A percentile compares a stretch with the other conserved stretches of the same genome.
Evolutionary conservation across 129 eudicot species (phyloP).

Genomic region (Logfia minima): DNA sequence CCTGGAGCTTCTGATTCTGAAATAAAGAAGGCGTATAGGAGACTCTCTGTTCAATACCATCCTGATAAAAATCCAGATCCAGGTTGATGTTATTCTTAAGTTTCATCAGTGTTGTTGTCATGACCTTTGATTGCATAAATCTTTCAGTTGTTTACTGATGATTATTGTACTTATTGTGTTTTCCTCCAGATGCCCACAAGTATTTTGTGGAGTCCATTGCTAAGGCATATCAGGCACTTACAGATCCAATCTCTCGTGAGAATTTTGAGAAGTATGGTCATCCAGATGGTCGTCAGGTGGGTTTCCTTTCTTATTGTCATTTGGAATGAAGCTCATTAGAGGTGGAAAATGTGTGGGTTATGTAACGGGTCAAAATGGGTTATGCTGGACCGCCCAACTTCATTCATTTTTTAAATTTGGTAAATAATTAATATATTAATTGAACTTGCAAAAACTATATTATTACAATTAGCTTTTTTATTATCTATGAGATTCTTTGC

Average conservation of each 20-base stretch:
- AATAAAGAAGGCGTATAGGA: constrained; percentile 89
- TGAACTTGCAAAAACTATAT: no score
- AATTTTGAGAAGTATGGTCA: constrained; percentile 92
- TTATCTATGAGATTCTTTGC: no score
- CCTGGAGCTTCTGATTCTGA: constrained; percentile 87
- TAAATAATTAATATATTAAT: no score
- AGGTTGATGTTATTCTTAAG: constrained; percentile 47
- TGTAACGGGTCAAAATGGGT: no score
- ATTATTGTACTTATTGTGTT: constrained; percentile 4
- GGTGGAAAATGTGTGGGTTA: not conserved
- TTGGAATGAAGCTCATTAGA: constrained; percentile 1
- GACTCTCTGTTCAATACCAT: constrained; percentile 88
- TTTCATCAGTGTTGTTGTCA: not conserved
- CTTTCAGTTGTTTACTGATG: constrained; percentile 6
- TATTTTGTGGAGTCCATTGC: constrained; percentile 83
- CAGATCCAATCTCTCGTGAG: constrained; percentile 94
- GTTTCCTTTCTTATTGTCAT: not conserved
- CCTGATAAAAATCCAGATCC: constrained; percentile 99
- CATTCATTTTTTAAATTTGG: no score
- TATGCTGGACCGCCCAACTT: no score
- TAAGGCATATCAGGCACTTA: constrained; percentile 93
- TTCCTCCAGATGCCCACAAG: constrained; percentile 65
- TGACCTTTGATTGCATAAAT: not conserved
- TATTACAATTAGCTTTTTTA: no score
- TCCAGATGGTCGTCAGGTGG: constrained; percentile 95